Base-by-base conservation (phyloP, 1,139 yeast genomes). In the Saccharomyces hybrid region DNA sequence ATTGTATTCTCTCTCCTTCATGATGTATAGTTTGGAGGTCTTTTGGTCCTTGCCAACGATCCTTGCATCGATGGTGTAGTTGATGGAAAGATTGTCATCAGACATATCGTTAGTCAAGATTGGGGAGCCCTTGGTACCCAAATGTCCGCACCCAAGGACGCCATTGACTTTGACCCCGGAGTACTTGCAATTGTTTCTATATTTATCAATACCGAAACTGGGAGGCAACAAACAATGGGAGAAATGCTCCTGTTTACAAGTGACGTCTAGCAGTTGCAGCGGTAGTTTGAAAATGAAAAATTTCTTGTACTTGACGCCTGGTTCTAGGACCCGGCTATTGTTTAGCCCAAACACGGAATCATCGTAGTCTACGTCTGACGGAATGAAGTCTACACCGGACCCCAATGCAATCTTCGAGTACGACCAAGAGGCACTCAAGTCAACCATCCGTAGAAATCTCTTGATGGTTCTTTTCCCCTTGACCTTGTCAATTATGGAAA, bases 251-350 rank as follows among this genome's bases (percentile, higher is more conserved):
- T 82, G 81, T 21, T 77, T 73, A 64, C 90, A 84, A 3, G 76
- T 71, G 47, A 76, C 78, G 62, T 84, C 89, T 47, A 84, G 68
- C 34, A 83, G 69, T 55, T 75, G 76, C 42, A 73, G 72, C 0
- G 89, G 90, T 53, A 84, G 76, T 64, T 77, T 81, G 68, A 84
- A 84, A 14, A 82, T 77, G 67, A 84, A 83, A 62, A 75, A 79
- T 64, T 84, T 84, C 63, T 83, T 83, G 64, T 82, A 81, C 59
- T 73, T 78, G 1, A 68, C 67, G 12, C 77, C 71, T 0, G 88
- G 85, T 54, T 70, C 69, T 46, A 84, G 70, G 0, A 78, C 64
- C 57, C 86, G 70, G 57, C 76, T 78, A 56, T 77, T 71, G 0
- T 80, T 78, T 16, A 84, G 65, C 0, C 87, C 88, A 54, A 81